Evolutionary conservation across 2,329 filamentous ascomycete species (phyloP).

Genomic region (Trichoderma pleuroti): DNA sequence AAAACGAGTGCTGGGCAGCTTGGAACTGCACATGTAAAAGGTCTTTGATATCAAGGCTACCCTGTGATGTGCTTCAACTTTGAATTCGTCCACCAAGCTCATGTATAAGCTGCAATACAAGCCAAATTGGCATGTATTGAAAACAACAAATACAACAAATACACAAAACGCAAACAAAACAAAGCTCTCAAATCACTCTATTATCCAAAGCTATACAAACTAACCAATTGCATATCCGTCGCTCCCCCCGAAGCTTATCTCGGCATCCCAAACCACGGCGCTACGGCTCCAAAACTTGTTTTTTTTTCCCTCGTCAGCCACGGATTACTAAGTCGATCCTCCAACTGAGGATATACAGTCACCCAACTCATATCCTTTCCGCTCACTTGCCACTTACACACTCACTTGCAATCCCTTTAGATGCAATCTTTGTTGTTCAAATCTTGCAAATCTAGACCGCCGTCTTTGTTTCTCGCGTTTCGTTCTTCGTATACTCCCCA

Average conservation of each 20-base stretch:
- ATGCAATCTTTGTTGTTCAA: not conserved
- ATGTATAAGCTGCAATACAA: not conserved
- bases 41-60: not conserved
- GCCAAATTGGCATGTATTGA: not conserved
- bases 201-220: not conserved
- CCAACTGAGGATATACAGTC: not conserved
- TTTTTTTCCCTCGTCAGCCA: not conserved
- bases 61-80: not conserved
- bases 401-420: not conserved
- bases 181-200: too few species aligned
- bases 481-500: conserved; percentile 16
- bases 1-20: not conserved
- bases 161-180: not conserved
- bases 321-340: conserved; percentile 7
- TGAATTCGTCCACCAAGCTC: not conserved
- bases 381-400: not conserved
- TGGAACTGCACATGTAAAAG: not conserved
- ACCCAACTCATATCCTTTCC: not conserved
- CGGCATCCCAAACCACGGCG: not conserved
- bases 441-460: not conserved
- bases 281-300: not conserved
- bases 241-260: not conserved
- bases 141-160: not conserved
- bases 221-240: not conserved
- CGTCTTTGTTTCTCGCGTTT: conserved; percentile 21